Percentiles rank a stretch among this genome's conserved stretches.
These are phyloP conservation scores for Bacterosira constricta DNA, from an alignment of 108 stramenopile species.

Conservation along the genomic window DNA sequence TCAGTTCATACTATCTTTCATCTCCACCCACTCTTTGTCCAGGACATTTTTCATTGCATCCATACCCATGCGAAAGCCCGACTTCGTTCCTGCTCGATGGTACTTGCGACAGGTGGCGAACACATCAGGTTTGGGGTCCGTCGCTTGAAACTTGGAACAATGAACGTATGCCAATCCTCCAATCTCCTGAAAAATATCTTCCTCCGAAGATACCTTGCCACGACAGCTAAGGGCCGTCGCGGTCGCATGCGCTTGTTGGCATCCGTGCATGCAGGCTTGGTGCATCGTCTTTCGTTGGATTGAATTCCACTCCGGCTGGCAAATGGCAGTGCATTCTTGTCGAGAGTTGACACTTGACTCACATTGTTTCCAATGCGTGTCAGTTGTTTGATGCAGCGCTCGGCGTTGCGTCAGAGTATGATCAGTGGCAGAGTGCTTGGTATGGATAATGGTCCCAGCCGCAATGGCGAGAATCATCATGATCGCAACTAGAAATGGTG, in stretches of 20 bases:
- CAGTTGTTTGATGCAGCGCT: constrained; percentile 17
- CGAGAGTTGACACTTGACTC: constrained; percentile 45
- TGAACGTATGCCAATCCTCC: constrained; percentile 45
- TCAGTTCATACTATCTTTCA: neutral
- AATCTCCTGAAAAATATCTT: constrained; percentile 28
- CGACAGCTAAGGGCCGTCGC: constrained; percentile 37
- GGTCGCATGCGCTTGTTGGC: constrained; percentile 43
- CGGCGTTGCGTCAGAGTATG: constrained; percentile 7
- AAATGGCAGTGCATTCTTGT: constrained; percentile 37
- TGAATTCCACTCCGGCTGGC: constrained; percentile 42
- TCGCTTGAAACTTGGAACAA: constrained; percentile 37
- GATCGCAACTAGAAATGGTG: neutral
- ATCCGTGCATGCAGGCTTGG: constrained; percentile 42
- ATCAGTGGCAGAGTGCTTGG: neutral
- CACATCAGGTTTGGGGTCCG: constrained; percentile 44
- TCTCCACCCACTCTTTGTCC: constrained; percentile 33
- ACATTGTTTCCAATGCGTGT: constrained; percentile 34
- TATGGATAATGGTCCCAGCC: constrained; percentile 1
- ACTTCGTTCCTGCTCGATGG: constrained; percentile 42
- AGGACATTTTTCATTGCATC: constrained; percentile 28
- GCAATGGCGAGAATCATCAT: neutral
- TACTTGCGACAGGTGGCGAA: constrained; percentile 48
- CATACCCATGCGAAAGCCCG: constrained; percentile 31
- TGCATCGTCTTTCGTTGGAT: constrained; percentile 52
- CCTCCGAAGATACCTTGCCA: constrained; percentile 29